Evolutionary conservation across 106 monocot species (phyloP), one percentile per base, ranked within the genome.

Genomic region (Xerophyta viscosa): DNA sequence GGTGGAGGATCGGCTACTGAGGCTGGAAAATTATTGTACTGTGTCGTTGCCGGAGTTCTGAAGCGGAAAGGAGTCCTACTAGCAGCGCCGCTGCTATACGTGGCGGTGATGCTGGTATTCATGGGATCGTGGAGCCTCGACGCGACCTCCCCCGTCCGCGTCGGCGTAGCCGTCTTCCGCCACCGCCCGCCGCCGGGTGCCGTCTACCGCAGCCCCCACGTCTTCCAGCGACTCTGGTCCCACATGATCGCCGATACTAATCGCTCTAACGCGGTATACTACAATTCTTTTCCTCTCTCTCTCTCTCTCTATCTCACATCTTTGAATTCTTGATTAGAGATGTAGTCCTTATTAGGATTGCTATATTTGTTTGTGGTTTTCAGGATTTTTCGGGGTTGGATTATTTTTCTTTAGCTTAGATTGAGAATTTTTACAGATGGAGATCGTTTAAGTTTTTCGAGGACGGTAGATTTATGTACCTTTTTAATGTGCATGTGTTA

Each of bases 151-250:
- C 65, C 66, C 33, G 66, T 37, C 20, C 48, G 62, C 11, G 78
- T 79, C 31, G 68, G 87, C 9, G 71, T 77, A 8, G 57, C 71
- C 4, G 48, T 73, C 48, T 31, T 77, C 8, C 43, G 73, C 42
- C n/a, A n/a, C n/a, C 55, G 80, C 57, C 15, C 58, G 53, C 48
- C 65, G 47, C 68, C 78, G 15, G 89, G 96, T 9, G 73, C 89
- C 22, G 68, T 77, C 24, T 90, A 98, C 58, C 45, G 73, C 61
- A 98, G 89, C 46, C 71, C 75, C 6, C 70, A 60, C 57, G 70
- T 98, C 41, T 98, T 86, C 57, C 58, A 74, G 65, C 77, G 64
- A 48, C 74, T 98, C 26, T 77, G 64, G 82, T 82, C 85, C 0
- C 41, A 21, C 42, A 77, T 98, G 76, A 62, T 71, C 59, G 67